Evolutionary conservation across 495 filamentous ascomycete genomes (phyloP).

Genomic region (Xylaria curta): DNA sequence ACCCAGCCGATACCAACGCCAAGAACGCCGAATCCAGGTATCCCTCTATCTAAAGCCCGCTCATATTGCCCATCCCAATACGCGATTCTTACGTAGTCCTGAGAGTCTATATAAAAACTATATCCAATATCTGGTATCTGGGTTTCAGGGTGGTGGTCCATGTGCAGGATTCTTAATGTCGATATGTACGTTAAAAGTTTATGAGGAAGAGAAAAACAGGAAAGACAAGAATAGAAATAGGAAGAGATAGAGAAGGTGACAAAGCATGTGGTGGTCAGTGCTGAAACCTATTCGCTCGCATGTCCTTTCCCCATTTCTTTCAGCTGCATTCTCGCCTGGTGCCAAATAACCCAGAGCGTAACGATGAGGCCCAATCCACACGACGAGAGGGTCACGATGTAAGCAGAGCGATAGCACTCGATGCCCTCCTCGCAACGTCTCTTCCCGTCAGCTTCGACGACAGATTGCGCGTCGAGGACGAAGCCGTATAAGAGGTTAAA

Average conservation of each 20-base stretch:
- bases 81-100: background rate
- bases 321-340: conserved; percentile 54
- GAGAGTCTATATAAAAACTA: conserved; percentile 7
- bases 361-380: conserved; percentile 72
- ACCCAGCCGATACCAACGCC: background rate
- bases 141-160: too few relatives aligned
- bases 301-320: conserved; percentile 44
- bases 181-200: background rate
- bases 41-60: conserved; percentile 12
- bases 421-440: conserved; percentile 80
- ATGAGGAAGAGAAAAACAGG: background rate
- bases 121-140: background rate
- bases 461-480: conserved; percentile 81
- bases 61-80: background rate
- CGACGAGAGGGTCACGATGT: conserved; percentile 79
- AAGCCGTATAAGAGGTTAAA: conserved; percentile 89
- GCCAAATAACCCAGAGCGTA: conserved; percentile 77
- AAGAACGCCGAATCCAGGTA: background rate
- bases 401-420: conserved; percentile 80
- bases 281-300: conserved; percentile 21
- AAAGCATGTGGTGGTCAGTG: background rate
- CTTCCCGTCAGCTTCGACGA: conserved; percentile 69
- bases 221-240: background rate
- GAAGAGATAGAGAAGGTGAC: background rate
- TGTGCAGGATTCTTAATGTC: background rate